Evolutionary conservation across 2,329 filamentous ascomycete genomes (phyloP).

Genomic region (Fusarium camptoceras): DNA sequence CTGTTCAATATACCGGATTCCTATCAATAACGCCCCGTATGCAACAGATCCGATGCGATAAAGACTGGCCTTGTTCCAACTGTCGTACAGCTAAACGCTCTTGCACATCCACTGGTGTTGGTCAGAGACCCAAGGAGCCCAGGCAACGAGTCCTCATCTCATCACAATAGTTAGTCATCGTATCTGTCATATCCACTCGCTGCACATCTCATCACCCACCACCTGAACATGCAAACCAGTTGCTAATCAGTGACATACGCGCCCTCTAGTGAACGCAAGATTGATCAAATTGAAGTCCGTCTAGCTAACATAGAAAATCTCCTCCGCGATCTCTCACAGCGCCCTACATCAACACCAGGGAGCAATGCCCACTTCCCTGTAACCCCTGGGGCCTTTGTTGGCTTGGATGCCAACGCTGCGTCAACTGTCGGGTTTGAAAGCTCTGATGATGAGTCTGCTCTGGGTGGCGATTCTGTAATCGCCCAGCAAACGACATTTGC

Average conservation of each 20-base stretch:
- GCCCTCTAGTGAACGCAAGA: slow-evolving; percentile 63
- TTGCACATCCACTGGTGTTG: slow-evolving; percentile 66
- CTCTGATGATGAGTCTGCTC: slow-evolving; percentile 56
- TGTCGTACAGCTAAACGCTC: slow-evolving; percentile 64
- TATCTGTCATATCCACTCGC: neutral
- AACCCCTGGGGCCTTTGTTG: slow-evolving; percentile 42
- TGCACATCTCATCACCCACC: neutral
- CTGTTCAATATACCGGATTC: neutral
- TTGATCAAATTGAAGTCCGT: slow-evolving; percentile 60
- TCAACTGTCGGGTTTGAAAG: slow-evolving; percentile 54
- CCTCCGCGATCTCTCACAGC: slow-evolving; percentile 53
- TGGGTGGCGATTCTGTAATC: slow-evolving; percentile 62
- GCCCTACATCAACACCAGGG: slow-evolving; percentile 38
- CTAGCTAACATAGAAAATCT: slow-evolving; percentile 60
- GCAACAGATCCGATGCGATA: slow-evolving; percentile 68
- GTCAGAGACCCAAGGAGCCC: slow-evolving; percentile 66
- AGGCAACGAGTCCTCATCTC: slow-evolving; percentile 69
- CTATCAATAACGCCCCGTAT: slow-evolving; percentile 37
- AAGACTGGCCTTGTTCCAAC: slow-evolving; percentile 68
- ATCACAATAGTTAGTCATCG: slow-evolving; percentile 66
- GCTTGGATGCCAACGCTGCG: slow-evolving; percentile 38
- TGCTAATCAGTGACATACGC: slow-evolving; percentile 12
- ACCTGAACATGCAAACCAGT: neutral
- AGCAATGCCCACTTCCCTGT: slow-evolving; percentile 40
- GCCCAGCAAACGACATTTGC: slow-evolving; percentile 65